Base-by-base conservation (phyloP, 2,329 filamentous ascomycete species). In the Epichloe sylvatica region DNA sequence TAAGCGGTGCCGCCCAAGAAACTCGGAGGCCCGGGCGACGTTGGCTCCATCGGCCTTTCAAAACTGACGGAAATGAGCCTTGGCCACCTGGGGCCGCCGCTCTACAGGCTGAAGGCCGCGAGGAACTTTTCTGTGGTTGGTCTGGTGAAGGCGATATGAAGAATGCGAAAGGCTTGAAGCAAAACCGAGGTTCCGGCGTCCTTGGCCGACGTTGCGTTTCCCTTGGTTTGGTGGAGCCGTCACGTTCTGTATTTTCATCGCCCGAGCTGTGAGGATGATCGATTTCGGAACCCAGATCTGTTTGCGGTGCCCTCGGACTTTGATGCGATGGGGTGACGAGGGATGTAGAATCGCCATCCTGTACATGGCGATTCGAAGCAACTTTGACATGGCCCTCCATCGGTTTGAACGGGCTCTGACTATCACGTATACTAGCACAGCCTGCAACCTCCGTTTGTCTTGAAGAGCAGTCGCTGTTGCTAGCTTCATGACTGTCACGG, bases 121-220 rank as follows among this genome's bases (percentile, higher is more conserved):
- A 38, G n/a, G 5, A 3, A 11, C 34, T 23, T 1, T 3, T 35
- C 11, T 57, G 53, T 13, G 53, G 55, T n/a, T 56, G 63, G 39
- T 68, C 64, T 1, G 75, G 71, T 0, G 74, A 75, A 1, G 72
- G 70, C 0, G 72, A 72, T 56, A 74, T 70, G 57, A 78, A 78
- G 1, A 70, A 69, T 1, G 72, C 67, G 56, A 78, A 78, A 0
- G 74, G 69, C 53, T 73, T 75, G 55, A 76, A 65, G 0, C 70
- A 70, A 33, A 76, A 64, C 4, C 69, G 68, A 13, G 71, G 67
- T 46, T 76, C 71, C 5, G 73, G 70, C 0, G 71, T 73, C 2
- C 64, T 62, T 34, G 66, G 55, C 51, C 61, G 57, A 17, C 25
- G 30, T 41, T 36, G 30, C 13, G 23, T 3, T 17, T 43, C 33